These are phyloP conservation scores for Pichia eremophila DNA, from an alignment of 805 yeast genomes.

Conservation along the genomic window DNA sequence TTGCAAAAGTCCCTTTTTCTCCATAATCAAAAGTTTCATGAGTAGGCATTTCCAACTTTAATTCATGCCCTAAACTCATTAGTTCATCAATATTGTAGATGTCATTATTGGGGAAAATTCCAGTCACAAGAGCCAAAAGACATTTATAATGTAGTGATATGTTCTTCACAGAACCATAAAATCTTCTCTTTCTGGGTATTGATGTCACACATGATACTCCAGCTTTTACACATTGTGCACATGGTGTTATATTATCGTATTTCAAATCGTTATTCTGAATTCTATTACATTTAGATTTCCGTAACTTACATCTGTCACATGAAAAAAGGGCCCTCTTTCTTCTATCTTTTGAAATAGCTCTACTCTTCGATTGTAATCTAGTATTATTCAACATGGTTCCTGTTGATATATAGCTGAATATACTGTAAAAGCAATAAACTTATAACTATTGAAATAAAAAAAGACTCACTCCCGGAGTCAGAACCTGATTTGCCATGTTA, in stretches of 20 bases:
- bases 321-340: conserved; percentile 34
- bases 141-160: conserved; percentile 36
- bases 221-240: conserved; percentile 29
- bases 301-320: conserved; percentile 37
- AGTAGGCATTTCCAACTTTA: conserved; percentile 28
- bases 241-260: conserved; percentile 32
- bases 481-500: too few species aligned
- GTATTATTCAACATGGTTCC: background rate
- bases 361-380: conserved; percentile 22
- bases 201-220: conserved; percentile 33
- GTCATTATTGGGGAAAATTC: conserved; percentile 36
- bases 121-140: conserved; percentile 29
- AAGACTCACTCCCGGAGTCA: too few species aligned
- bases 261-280: conserved; percentile 24
- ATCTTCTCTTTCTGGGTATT: conserved; percentile 32
- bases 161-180: conserved; percentile 34
- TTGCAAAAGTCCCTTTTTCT: conserved; percentile 3
- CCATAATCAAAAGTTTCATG: conserved; percentile 7
- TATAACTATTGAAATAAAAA: too few species aligned
- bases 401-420: too few species aligned
- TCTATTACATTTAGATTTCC: conserved; percentile 35
- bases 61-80: conserved; percentile 28
- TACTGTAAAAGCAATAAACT: too few species aligned
- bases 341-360: conserved; percentile 29
- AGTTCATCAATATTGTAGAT: conserved; percentile 34